Base-by-base conservation (phyloP, 108 stramenopile species). In the Fragilariopsis cylindrus region DNA sequence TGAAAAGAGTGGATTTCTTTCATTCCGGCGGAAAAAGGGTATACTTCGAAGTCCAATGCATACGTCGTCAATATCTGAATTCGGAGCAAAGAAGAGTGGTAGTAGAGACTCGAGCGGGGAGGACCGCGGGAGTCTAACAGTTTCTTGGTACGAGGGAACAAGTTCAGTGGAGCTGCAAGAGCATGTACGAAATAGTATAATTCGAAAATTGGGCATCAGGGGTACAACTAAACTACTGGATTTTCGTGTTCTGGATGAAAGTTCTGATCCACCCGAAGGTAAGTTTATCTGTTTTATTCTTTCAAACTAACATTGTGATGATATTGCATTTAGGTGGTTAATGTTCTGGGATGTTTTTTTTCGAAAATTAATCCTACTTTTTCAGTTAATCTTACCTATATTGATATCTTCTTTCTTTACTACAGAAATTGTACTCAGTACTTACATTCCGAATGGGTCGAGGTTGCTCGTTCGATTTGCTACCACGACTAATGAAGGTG, bases 61-160 rank as follows among this genome's bases (percentile, higher is more conserved):
- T 40, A 9, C 70, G 19, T 69, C 72, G 6, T 67, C 78, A 8
- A 40, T 58, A 11, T 47, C 16, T 2, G 74, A 80, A 45, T 11
- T 7, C 11, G 44, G 42, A 45, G 56, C 47, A 19, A 54, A 8
- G 0, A 18, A 16, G 62, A 40, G 42, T 67, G n/a, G 65, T 11
- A 15, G 46, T 42, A 46, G 15, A 45, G 9, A 8, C 21, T 21
- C 21, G 11, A 18, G 47, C 15, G 42, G 70, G 57, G 40, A 62
- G 46, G 87, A 90, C 68, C 76, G 86, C 41, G 93, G 93, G 57
- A 69, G 44, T 19, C 78, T 94, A 7, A 83, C 87, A 6, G 80
- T 94, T 11, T 88, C 90, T 40, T 94, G 93, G 93, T 94, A 86
- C 67, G 91, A 92, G 16, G 93, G 93, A 30, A 94, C 93, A 1